Percentiles rank a stretch among this genome's conserved stretches.
Conservation (phyloP, 2,329 filamentous ascomycete species). For the Trichoderma sp. region DNA sequence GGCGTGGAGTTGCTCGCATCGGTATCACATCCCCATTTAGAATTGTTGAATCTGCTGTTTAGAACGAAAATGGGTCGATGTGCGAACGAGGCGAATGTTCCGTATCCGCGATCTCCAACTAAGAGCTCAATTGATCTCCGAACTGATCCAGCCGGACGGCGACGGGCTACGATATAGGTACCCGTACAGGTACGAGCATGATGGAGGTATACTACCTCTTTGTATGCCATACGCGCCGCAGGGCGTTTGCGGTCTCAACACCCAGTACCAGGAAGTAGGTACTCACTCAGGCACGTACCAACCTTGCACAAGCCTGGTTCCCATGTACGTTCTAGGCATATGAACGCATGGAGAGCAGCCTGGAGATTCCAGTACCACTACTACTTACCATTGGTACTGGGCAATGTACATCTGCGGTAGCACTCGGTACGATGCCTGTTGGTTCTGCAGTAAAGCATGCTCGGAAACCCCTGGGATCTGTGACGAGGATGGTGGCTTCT, state of each 20-base stretch:
- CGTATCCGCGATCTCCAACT: not conserved
- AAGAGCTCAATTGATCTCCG: constrained; percentile 4
- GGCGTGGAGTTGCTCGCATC: not conserved
- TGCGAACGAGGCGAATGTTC: not conserved
- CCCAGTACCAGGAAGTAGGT: not conserved
- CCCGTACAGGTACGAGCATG: not conserved
- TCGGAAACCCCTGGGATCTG: constrained; percentile 20
- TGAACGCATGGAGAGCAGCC: not conserved
- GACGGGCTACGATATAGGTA: not conserved
- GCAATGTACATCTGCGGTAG: not conserved
- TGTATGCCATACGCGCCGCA: not conserved
- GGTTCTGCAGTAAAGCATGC: not conserved
- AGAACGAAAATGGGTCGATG: not conserved
- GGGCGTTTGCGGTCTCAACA: not conserved
- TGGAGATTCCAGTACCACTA: not conserved
- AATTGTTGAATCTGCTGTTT: not conserved
- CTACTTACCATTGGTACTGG: too few relatives aligned
- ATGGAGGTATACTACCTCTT: not conserved
- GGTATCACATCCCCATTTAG: not conserved
- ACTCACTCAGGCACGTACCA: not conserved
- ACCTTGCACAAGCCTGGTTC: not conserved
- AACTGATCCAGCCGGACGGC: constrained; percentile 6
- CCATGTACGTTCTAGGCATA: constrained; percentile 2
- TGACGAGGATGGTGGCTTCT: constrained; percentile 16
- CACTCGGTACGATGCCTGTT: not conserved